Conservation (phyloP, 176 grass and related monocot genomes). For the Bolboschoenus planiculmis region DNA sequence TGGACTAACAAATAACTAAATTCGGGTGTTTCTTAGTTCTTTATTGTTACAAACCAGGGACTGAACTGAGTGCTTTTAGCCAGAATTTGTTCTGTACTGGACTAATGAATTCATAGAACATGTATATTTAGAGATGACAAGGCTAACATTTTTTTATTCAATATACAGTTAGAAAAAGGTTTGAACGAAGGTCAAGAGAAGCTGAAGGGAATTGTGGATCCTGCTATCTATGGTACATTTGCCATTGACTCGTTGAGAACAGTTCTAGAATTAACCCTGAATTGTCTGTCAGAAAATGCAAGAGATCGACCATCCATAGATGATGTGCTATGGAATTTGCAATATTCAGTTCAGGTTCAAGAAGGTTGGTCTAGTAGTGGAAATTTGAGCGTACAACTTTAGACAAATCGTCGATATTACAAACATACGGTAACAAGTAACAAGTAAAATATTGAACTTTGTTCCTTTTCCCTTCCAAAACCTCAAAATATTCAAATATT, state of each 20-base stretch:
- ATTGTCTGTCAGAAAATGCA: constrained; percentile 38
- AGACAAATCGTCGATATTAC: not conserved
- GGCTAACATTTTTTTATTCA: not conserved
- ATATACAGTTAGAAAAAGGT: constrained; percentile 38
- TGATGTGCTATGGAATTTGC: constrained; percentile 82
- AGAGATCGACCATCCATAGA: constrained; percentile 57
- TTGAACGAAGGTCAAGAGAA: constrained; percentile 39
- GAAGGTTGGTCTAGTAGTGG: constrained; percentile 89
- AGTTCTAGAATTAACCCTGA: constrained; percentile 50
- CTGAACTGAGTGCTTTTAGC: not conserved
- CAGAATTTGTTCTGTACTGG: not conserved
- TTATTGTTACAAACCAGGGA: constrained; percentile 8
- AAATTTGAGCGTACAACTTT: constrained; percentile 38
- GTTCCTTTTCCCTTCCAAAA: not conserved
- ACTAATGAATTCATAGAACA: not conserved
- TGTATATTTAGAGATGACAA: not conserved
- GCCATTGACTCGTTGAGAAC: constrained; percentile 59
- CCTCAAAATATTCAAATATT: not conserved
- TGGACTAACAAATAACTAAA: not conserved
- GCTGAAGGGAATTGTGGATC: constrained; percentile 53
- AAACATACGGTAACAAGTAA: not conserved
- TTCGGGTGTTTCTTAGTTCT: not conserved
- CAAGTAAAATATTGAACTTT: not conserved
- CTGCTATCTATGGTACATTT: constrained; percentile 44
- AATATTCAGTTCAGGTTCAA: constrained; percentile 88